phyloP scores from a whole-genome alignment of 2,329 filamentous ascomycete species.

The Nannizzia gypsea region DNA sequence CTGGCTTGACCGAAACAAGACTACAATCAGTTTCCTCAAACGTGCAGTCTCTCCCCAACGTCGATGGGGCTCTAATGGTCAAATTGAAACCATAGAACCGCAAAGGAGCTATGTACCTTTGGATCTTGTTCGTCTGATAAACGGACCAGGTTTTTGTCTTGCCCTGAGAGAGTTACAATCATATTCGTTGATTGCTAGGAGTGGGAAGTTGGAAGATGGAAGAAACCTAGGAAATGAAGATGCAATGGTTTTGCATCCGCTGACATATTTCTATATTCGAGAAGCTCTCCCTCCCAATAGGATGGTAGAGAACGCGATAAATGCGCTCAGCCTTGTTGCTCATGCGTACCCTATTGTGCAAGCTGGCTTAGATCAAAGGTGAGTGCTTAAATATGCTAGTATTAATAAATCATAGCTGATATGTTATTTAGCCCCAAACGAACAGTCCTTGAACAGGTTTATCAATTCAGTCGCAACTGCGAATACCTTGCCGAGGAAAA shows the following conservation, averaged over 20 bases:
- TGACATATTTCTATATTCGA: conserved; percentile 6
- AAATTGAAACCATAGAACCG: background rate
- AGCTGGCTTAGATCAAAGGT: conserved; percentile 4
- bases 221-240: background rate
- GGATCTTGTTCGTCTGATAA: conserved; percentile 3
- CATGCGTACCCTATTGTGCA: conserved; percentile 4
- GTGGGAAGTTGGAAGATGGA: background rate
- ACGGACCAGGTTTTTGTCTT: conserved; percentile 1
- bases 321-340: conserved; percentile 6
- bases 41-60: conserved; percentile 1
- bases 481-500: background rate
- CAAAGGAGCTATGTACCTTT: background rate
- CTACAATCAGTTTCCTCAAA: conserved; percentile 5
- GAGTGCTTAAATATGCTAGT: background rate
- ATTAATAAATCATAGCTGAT: background rate
- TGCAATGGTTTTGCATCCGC: conserved; percentile 6
- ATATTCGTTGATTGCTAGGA: conserved; percentile 3
- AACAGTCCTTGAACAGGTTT: background rate
- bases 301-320: conserved; percentile 1
- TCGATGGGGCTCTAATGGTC: conserved; percentile 1
- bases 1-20: conserved; percentile 7
- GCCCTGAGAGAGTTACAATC: conserved; percentile 1
- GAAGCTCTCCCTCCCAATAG: background rate
- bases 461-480: conserved; percentile 6
- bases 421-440: background rate